Evolutionary conservation across 2,329 filamentous ascomycete species (phyloP), one percentile per base, ranked within the genome.

Genomic region (Colletotrichum lini): DNA sequence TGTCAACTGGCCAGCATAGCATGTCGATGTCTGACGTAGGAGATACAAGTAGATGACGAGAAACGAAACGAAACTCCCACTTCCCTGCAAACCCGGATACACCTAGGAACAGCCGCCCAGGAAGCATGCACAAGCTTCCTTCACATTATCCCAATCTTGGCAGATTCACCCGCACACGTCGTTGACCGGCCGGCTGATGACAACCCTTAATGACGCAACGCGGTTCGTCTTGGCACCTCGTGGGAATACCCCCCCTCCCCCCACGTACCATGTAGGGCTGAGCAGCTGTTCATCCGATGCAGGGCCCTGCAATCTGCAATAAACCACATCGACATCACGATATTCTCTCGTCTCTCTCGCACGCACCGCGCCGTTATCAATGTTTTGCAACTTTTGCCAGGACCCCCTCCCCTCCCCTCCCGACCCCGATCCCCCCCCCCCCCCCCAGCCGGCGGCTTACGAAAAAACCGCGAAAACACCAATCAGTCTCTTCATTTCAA

Each of bases 401-500:
- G 15, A 45, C 7, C 26, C 16, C 49, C 62, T 18, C 45, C 53
- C 53, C 52, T 30, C 30, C 5, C 30, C 4, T 30, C 30, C 7
- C 30, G 30, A 30, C 30, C 30, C 30, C 30, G 30, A 30, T n/a
- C n/a, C n/a, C 23, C 23, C 3, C 2, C 23, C 23, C 23, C 23
- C 23, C 23, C 30, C 7, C 7, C 8, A 35, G 30, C 30, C 30
- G 30, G 8, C 21, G 65, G 38, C 26, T 59, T 57, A 35, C 45
- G 64, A 58, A 30, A 58, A 23, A 23, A 23, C 23, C 23, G 23
- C 45, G 64, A 58, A 35, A 71, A 67, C 54, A 15, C 45, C 59
- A 40, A 54, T 59, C 57, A 63, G n/a, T 44, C n/a, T 15, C 23
- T 35, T 70, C 67, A 56, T 67, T 67, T 70, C 23, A 54, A 35